Percentiles rank a stretch among this genome's conserved stretches.
Evolutionary conservation across 371 early-diverging fungal species (phyloP).

Genomic region (Apophysomyces sp.): DNA sequence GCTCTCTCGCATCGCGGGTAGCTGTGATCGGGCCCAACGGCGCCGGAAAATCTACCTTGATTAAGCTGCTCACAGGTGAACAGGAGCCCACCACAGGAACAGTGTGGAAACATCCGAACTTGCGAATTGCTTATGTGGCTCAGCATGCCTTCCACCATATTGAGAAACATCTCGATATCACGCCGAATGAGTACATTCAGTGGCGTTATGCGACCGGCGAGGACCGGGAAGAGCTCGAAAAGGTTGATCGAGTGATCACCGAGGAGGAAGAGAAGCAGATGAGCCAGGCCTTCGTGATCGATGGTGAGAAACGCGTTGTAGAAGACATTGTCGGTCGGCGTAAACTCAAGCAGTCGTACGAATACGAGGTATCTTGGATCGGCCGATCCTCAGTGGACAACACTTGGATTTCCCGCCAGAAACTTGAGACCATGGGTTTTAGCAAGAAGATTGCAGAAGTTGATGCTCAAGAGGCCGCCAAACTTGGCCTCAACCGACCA

Average conservation of each 20-base stretch:
- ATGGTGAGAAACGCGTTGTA: constrained; percentile 60
- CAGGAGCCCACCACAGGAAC: constrained; percentile 32
- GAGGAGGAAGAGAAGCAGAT: constrained; percentile 63
- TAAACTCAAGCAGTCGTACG: constrained; percentile 65
- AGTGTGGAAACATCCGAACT: constrained; percentile 54
- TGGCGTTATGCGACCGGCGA: constrained; percentile 70
- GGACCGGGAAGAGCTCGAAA: constrained; percentile 63
- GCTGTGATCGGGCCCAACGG: constrained; percentile 75
- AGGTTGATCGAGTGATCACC: constrained; percentile 58
- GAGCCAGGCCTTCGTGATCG: constrained; percentile 57
- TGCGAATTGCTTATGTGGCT: constrained; percentile 74
- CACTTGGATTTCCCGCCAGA: constrained; percentile 69
- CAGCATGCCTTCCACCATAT: constrained; percentile 80
- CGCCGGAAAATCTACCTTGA: constrained; percentile 66
- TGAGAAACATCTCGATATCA: constrained; percentile 64
- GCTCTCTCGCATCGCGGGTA: constrained; percentile 68
- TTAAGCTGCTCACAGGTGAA: constrained; percentile 80
- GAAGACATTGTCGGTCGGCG: constrained; percentile 62
- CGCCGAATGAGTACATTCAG: constrained; percentile 67
- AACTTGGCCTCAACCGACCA: constrained; percentile 58
- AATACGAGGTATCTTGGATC: constrained; percentile 64
- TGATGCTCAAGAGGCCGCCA: constrained; percentile 65
- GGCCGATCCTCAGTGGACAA: constrained; percentile 58
- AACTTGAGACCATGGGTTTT: constrained; percentile 66
- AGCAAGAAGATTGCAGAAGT: constrained; percentile 60